Evolutionary conservation across 2,329 filamentous ascomycete genomes (phyloP).

Genomic region (Arthrinium puccinioides): DNA sequence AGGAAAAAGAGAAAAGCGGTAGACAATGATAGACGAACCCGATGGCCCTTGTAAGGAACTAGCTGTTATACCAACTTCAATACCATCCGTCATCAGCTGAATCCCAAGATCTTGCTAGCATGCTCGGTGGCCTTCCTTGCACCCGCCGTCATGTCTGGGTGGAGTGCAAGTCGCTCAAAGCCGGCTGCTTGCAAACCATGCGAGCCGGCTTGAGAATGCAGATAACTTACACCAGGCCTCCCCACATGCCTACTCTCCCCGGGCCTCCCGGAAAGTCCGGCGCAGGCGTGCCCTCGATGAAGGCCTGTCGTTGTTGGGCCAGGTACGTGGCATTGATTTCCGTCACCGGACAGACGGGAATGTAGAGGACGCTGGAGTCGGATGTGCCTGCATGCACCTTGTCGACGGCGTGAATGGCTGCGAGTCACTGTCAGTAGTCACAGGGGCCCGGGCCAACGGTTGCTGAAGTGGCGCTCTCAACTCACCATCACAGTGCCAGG

Average conservation of each 20-base stretch:
- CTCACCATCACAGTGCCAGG: constrained; percentile 74
- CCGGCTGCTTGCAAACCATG: constrained; percentile 37
- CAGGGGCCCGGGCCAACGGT: background rate
- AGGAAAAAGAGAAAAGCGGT: too few relatives aligned
- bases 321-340: constrained; percentile 67
- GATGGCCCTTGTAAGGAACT: too few relatives aligned
- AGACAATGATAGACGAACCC: too few relatives aligned
- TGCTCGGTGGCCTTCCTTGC: constrained; percentile 27
- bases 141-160: constrained; percentile 20
- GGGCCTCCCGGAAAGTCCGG: constrained; percentile 67
- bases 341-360: constrained; percentile 78
- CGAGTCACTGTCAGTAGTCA: background rate
- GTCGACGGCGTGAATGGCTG: constrained; percentile 74
- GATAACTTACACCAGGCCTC: constrained; percentile 32
- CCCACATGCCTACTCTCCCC: constrained; percentile 54
- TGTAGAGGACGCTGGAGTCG: constrained; percentile 84
- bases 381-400: constrained; percentile 60
- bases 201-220: constrained; percentile 22
- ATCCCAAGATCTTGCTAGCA: constrained; percentile 38
- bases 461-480: constrained; percentile 17
- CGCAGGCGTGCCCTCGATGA: constrained; percentile 58
- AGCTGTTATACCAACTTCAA: too few relatives aligned
- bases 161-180: constrained; percentile 28
- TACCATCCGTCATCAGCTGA: constrained; percentile 15
- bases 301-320: constrained; percentile 61